Base-by-base conservation (phyloP, 805 yeast genomes). In the Saccharomyces jurei region DNA sequence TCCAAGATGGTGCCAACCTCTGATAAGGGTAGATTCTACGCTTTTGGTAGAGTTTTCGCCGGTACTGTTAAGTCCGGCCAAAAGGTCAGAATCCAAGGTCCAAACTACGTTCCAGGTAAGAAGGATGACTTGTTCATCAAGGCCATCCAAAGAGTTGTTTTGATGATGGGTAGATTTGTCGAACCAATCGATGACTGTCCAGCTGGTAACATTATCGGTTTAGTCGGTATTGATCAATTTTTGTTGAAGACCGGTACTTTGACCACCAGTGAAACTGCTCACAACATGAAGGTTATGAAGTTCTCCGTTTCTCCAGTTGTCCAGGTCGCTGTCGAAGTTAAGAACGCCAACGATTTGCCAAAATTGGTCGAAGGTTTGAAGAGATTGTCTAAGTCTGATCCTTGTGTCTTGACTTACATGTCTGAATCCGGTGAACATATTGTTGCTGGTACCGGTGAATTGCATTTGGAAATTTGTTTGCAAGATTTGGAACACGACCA, bases 1-100 rank as follows among this genome's bases (percentile, higher is more conserved):
- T 92, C 98, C 80, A 91, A 91, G 96, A 91, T 91, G 98, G 97
- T 91, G 68, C 98, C 98, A 79, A 91, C 98, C 76, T 91, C 97
- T 69, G 98, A 91, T 79, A 92, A 91, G 84, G 98, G 98, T 85
- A 89, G 98, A 82, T 91, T 91, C 96, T 91, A 89, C 86, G 98
- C 98, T 74, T 92, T 91, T 82, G 98, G 98, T 79, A 92, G 98
- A 84, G 97, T 91, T 76, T 91, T 91, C 83, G 87, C 97, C 70
- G 98, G 98, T 89, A 91, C 98, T 73, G 97, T 92, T 74, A 87
- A 80, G 77, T 88, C 97, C 70, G 98, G 98, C 80, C 89, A 86
- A 84, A 91, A 91, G 89, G 96, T 91, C 74, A 89, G 98, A 83
- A 91, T 91, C 74, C 98, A 91, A 83, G 98, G 98, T 81, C 98